Percentiles rank a stretch among this genome's conserved stretches.
These are phyloP conservation scores for Gossypium schwendimanii DNA, from an alignment of 441 rosid genomes.

Conservation along the genomic window DNA sequence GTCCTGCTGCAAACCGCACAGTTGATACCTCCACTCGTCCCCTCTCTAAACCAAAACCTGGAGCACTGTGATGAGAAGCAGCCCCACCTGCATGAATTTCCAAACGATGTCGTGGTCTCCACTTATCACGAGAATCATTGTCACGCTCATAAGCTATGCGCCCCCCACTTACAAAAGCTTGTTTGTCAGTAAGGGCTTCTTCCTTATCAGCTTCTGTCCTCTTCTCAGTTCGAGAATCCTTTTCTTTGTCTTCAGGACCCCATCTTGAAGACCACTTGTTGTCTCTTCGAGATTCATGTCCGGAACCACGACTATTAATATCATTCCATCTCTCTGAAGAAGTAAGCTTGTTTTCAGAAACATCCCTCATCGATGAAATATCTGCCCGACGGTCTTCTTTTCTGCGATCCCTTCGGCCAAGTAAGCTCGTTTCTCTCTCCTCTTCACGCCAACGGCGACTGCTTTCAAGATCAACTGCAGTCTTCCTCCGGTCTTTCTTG, in stretches of 20 bases:
- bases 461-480: slow-evolving; percentile 51
- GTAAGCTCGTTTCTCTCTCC: slow-evolving; percentile 92
- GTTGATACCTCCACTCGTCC: slow-evolving; percentile 65
- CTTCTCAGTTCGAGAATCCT: slow-evolving; percentile 62
- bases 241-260: slow-evolving; percentile 98
- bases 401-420: slow-evolving; percentile 75
- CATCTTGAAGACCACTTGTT: slow-evolving; percentile 95
- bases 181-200: slow-evolving; percentile 49
- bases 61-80: slow-evolving; percentile 64
- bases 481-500: slow-evolving; percentile 77
- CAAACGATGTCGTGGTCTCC: slow-evolving; percentile 95
- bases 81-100: slow-evolving; percentile 42
- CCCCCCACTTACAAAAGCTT: slow-evolving; percentile 31
- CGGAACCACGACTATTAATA: slow-evolving; percentile 30
- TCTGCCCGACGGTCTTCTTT: slow-evolving; percentile 76
- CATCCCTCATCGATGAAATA: slow-evolving; percentile 41
- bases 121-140: slow-evolving; percentile 80
- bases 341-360: slow-evolving; percentile 45
- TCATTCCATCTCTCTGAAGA: slow-evolving; percentile 68
- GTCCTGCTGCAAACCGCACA: slow-evolving; percentile 65
- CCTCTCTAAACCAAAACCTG: slow-evolving; percentile 80
- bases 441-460: slow-evolving; percentile 94
- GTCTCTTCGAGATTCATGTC: slow-evolving; percentile 58
- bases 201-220: slow-evolving; percentile 52
- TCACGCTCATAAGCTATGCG: slow-evolving; percentile 63